Conservation (phyloP, 2,329 filamentous ascomycete species). For the Alternaria sp. region DNA sequence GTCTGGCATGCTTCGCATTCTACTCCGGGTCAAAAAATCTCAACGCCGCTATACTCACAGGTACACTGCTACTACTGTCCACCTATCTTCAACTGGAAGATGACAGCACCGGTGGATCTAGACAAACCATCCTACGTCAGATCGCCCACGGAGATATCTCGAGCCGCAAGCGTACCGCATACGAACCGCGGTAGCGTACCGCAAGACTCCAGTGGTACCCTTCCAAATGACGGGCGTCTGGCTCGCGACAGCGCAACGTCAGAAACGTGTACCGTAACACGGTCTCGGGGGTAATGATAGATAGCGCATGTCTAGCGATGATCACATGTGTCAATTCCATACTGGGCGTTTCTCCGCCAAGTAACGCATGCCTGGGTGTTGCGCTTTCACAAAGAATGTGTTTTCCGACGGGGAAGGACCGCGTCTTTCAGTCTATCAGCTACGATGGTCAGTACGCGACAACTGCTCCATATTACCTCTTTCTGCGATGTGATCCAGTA, state of each 20-base stretch:
- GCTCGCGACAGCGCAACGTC: background rate
- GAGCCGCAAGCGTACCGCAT: background rate
- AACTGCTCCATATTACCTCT: background rate
- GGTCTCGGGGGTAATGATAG: background rate
- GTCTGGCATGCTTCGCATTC: background rate
- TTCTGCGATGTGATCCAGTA: background rate
- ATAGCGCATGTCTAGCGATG: background rate
- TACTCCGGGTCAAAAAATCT: background rate
- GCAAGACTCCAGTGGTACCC: background rate
- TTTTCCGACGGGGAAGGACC: background rate
- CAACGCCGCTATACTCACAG: background rate
- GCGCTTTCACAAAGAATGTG: background rate
- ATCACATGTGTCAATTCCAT: background rate
- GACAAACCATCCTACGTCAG: background rate
- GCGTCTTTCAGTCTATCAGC: background rate
- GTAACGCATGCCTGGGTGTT: background rate
- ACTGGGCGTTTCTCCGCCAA: background rate
- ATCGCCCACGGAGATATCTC: background rate
- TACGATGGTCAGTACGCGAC: background rate
- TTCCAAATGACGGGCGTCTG: background rate
- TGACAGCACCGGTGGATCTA: background rate
- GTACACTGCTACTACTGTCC: background rate
- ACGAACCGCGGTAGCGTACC: background rate
- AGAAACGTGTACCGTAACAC: background rate
- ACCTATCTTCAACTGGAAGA: background rate